Evolutionary conservation across 192 early-diverging fungal genomes (phyloP).

Genomic region (Coemansia guatemalensis): DNA sequence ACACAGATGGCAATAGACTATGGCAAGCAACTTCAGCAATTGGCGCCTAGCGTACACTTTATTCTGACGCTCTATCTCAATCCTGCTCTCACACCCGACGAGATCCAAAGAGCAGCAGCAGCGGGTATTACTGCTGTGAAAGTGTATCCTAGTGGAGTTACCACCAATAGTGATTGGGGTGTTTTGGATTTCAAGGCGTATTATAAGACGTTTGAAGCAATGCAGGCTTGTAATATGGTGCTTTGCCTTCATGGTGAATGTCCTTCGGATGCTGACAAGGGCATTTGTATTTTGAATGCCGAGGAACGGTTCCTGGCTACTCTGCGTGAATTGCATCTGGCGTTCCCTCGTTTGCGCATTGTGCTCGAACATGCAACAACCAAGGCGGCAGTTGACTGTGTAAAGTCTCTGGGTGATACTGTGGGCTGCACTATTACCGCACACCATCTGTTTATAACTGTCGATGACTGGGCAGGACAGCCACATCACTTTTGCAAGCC

Average conservation of each 20-base stretch:
- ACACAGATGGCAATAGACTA: conserved; percentile 88
- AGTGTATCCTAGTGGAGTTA: conserved; percentile 94
- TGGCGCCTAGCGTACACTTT: conserved; percentile 86
- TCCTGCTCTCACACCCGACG: conserved; percentile 85
- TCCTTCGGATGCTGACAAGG: conserved; percentile 79
- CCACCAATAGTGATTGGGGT: conserved; percentile 95
- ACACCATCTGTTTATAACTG: conserved; percentile 86
- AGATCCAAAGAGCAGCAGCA: conserved; percentile 79
- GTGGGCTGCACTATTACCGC: conserved; percentile 95
- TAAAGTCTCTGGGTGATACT: conserved; percentile 87
- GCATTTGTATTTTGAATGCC: conserved; percentile 94
- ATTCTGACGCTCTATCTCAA: conserved; percentile 91
- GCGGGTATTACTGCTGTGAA: conserved; percentile 89
- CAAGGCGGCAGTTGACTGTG: conserved; percentile 86
- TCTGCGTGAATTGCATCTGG: conserved; percentile 78
- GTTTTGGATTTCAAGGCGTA: conserved; percentile 72
- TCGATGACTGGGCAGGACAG: conserved; percentile 98
- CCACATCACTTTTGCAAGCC: conserved; percentile 98
- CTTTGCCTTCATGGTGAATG: conserved; percentile 96
- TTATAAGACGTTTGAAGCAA: conserved; percentile 92
- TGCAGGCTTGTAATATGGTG: conserved; percentile 92
- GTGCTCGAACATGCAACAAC: conserved; percentile 98
- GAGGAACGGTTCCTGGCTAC: conserved; percentile 90
- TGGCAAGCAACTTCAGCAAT: conserved; percentile 70
- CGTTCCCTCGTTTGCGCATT: conserved; percentile 92